phyloP scores from a whole-genome alignment of 148 eudicot genomes.

The Spergularia bocconei region DNA sequence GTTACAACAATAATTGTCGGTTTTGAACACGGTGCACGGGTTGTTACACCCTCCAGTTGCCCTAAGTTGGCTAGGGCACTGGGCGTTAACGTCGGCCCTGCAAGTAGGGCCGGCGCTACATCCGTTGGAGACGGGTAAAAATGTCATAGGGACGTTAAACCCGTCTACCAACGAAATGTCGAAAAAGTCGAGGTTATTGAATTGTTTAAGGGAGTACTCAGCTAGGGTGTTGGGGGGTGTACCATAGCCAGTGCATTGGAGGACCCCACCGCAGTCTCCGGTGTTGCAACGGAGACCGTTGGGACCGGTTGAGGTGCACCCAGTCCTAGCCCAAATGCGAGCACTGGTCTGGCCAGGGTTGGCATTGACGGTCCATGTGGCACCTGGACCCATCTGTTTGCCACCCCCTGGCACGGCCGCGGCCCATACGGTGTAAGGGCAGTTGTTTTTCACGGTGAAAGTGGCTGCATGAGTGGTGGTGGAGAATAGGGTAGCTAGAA shows the following conservation, averaged over 20 bases:
- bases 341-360: slow-evolving; percentile 17
- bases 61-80: slow-evolving; percentile 32
- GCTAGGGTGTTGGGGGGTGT: slow-evolving; percentile 34
- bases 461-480: slow-evolving; percentile 19
- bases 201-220: slow-evolving; percentile 22
- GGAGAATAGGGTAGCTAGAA: slow-evolving; percentile 15
- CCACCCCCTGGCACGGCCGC: slow-evolving; percentile 30
- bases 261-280: slow-evolving; percentile 35
- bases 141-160: slow-evolving; percentile 37
- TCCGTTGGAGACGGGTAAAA: slow-evolving; percentile 18
- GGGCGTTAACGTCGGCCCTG: slow-evolving; percentile 25
- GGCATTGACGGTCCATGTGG: slow-evolving; percentile 20
- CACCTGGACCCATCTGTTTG: slow-evolving; percentile 14
- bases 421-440: slow-evolving; percentile 31
- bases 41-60: slow-evolving; percentile 43
- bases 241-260: slow-evolving; percentile 30
- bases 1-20: slow-evolving; percentile 38
- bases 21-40: slow-evolving; percentile 41
- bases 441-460: slow-evolving; percentile 22
- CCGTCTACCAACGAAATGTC: slow-evolving; percentile 38
- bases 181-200: slow-evolving; percentile 29
- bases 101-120: slow-evolving; percentile 27
- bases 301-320: slow-evolving; percentile 16
- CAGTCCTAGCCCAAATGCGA: slow-evolving; percentile 30
- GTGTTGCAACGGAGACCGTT: slow-evolving; percentile 27